Base-by-base conservation (phyloP, 2,329 filamentous ascomycete genomes). In the Colletotrichum sp. region DNA sequence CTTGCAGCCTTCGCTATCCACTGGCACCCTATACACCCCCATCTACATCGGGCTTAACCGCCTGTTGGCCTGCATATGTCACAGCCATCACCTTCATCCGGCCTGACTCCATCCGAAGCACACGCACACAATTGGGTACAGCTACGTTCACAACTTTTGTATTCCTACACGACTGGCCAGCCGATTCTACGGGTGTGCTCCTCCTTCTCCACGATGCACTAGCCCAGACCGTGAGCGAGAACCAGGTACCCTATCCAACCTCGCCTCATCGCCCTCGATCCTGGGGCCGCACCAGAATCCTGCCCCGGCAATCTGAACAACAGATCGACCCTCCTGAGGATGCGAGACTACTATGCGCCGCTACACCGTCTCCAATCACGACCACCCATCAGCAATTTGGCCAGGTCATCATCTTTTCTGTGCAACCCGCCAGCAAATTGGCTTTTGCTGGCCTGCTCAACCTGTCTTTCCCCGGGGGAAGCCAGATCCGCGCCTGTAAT, bases 21-120 rank as follows among this genome's bases (percentile, higher is more conserved):
- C 34, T 36, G 34, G 15, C 34, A 36, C 39, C 39, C 69, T 64
- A 60, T 32, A 57, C 55, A 18, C n/a, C 62, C 8, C 64, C 44
- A 34, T 44, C 64, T 73, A 13, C 49, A 68, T 76, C 63, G 72
- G 44, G 73, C 26, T 64, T 65, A 39, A 68, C 63, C 44, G 44
- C 49, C 59, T 18, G 57, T 60, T 44, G 15, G n/a, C 62, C 28
- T 73, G 64, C 70, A 76, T 52, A 73, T 73, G 63, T 64, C 73
- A 73, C 63, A 64, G 36, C 26, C 57, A 60, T 39, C 63, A 63
- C 59, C 26, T 16, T n/a, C 26, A 32, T 21, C n/a, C 18, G 49
- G 21, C 69, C n/a, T 73, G 36, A 70, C 21, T 68, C 32, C 52
- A 62, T 21, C 28, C 28, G 39, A 24, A 30, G 64, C 64, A 24